Evolutionary conservation across 2,329 filamentous ascomycete species (phyloP).

Genomic region (Exutisphaerella laricina): DNA sequence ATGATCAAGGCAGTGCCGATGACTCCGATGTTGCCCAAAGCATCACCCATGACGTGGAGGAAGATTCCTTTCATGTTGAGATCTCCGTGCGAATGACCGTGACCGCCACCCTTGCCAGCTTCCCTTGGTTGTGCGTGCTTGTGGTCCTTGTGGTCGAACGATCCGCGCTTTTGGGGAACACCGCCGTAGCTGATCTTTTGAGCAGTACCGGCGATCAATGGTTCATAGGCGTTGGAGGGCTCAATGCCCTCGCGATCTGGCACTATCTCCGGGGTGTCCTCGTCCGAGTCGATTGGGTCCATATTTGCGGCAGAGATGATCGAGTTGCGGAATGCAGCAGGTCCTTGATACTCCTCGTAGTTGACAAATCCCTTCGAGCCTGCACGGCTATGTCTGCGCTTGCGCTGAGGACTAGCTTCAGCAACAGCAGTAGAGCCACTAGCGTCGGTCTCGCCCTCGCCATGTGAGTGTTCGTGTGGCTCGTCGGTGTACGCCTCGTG

Average conservation of each 20-base stretch:
- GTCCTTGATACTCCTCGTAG: slow-evolving; percentile 71
- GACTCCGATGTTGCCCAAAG: slow-evolving; percentile 79
- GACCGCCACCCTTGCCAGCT: slow-evolving; percentile 41
- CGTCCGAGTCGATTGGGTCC: slow-evolving; percentile 50
- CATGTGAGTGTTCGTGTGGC: slow-evolving; percentile 22
- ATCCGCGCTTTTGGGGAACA: slow-evolving; percentile 23
- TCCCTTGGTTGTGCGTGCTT: slow-evolving; percentile 74
- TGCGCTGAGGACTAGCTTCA: slow-evolving; percentile 37
- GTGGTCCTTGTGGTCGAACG: slow-evolving; percentile 50
- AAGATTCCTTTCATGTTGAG: slow-evolving; percentile 87
- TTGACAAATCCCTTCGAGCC: slow-evolving; percentile 47
- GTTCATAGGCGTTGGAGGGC: slow-evolving; percentile 24
- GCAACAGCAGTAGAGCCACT: slow-evolving; percentile 29
- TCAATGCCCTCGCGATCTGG: slow-evolving; percentile 34
- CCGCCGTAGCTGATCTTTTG: slow-evolving; percentile 30
- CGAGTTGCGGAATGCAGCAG: slow-evolving; percentile 82
- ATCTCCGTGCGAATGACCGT: slow-evolving; percentile 75
- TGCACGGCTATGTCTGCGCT: slow-evolving; percentile 57
- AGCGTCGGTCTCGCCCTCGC: slow-evolving; percentile 46
- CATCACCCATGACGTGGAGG: slow-evolving; percentile 69
- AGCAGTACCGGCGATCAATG: slow-evolving; percentile 29
- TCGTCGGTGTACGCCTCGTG: slow-evolving; percentile 48
- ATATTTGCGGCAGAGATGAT: slow-evolving; percentile 76
- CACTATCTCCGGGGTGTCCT: slow-evolving; percentile 51
- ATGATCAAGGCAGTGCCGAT: slow-evolving; percentile 80